Conservation (phyloP, 805 yeast genomes). For the Kluyveromyces lactis region DNA sequence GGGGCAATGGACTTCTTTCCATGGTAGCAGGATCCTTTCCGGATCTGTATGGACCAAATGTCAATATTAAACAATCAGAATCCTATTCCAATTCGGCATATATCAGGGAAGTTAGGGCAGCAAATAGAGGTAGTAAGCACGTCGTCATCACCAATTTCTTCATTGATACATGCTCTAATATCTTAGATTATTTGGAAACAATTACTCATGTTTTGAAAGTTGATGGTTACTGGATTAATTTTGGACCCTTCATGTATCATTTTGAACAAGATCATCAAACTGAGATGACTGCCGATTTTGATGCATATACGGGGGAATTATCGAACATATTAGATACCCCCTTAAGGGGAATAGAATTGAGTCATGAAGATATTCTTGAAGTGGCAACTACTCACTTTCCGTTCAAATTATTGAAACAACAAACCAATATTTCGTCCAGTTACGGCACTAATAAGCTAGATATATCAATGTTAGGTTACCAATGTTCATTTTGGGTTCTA, state of each 20-base stretch:
- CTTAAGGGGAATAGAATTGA: slow-evolving; percentile 43
- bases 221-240: slow-evolving; percentile 48
- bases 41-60: slow-evolving; percentile 47
- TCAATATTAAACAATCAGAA: slow-evolving; percentile 13
- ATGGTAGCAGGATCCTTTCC: slow-evolving; percentile 63
- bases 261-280: slow-evolving; percentile 42
- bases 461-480: slow-evolving; percentile 43
- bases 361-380: slow-evolving; percentile 42
- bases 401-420: slow-evolving; percentile 38
- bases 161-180: slow-evolving; percentile 47
- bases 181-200: slow-evolving; percentile 44
- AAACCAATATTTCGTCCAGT: slow-evolving; percentile 36
- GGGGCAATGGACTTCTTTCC: slow-evolving; percentile 42
- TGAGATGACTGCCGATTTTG: slow-evolving; percentile 17
- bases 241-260: slow-evolving; percentile 62
- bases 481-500: slow-evolving; percentile 61
- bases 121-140: slow-evolving; percentile 31
- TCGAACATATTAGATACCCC: slow-evolving; percentile 14
- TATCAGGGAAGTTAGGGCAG: slow-evolving; percentile 29
- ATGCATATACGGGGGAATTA: slow-evolving; percentile 13
- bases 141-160: slow-evolving; percentile 46
- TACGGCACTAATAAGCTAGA: slow-evolving; percentile 43
- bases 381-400: slow-evolving; percentile 38
- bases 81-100: slow-evolving; percentile 19
- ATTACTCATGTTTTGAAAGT: slow-evolving; percentile 36